phyloP scores from a whole-genome alignment of 2,329 filamentous ascomycete species.

The Aureobasidium vineae region DNA sequence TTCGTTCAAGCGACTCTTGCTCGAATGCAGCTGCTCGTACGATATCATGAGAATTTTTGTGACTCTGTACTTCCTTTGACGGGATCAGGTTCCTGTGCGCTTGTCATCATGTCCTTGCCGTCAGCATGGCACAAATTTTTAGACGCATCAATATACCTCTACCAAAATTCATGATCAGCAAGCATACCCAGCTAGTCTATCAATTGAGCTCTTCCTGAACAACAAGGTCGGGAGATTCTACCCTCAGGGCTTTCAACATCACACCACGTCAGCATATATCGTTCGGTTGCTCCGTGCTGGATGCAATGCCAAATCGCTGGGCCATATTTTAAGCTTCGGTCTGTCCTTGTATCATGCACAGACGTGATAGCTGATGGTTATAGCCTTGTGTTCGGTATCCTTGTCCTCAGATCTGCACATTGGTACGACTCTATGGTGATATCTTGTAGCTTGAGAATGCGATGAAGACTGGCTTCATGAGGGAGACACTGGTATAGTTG shows the following conservation, averaged over 20 bases:
- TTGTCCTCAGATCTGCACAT: not conserved
- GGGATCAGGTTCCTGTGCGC: not conserved
- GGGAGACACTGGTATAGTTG: not conserved
- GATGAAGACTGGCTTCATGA: not conserved
- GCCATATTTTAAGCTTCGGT: slow-evolving; percentile 1
- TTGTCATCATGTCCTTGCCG: not conserved
- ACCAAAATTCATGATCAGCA: not conserved
- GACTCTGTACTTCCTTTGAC: not conserved
- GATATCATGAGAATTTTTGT: not conserved
- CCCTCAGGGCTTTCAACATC: not conserved
- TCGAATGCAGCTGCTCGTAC: not conserved
- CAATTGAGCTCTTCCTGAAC: not conserved
- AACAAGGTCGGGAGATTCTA: not conserved
- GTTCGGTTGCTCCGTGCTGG: not conserved
- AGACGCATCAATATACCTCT: not conserved
- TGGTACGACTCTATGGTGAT: not conserved
- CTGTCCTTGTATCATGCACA: not conserved
- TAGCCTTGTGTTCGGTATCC: not conserved
- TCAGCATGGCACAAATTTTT: not conserved
- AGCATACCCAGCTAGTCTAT: not conserved
- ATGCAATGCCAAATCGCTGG: not conserved
- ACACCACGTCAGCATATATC: not conserved
- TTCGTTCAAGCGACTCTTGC: not conserved
- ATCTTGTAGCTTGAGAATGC: not conserved
- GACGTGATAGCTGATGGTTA: not conserved